phyloP scores from a whole-genome alignment of 2,329 filamentous ascomycete species.

The Xylariaceae sp. region DNA sequence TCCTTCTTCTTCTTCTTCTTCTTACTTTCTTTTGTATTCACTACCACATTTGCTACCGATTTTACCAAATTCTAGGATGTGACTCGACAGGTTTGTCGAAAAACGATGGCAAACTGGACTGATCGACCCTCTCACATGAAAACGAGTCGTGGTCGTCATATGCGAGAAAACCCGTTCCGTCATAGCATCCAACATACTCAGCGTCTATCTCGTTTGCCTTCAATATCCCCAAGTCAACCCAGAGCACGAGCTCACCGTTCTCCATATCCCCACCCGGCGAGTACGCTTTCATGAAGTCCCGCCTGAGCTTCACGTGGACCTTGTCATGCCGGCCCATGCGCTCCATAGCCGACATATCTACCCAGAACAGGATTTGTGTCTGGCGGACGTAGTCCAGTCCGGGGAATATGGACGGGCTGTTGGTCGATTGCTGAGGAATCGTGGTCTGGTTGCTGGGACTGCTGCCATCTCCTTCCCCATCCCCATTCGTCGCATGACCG shows the following conservation, averaged over 20 bases:
- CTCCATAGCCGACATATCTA: neutral
- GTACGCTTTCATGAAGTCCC: neutral
- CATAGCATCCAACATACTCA: neutral
- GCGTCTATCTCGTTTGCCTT: neutral
- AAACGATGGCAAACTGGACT: neutral
- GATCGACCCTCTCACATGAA: neutral
- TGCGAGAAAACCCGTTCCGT: neutral
- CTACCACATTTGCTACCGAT: no score
- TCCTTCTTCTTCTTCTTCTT: no score
- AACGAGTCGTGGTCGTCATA: neutral
- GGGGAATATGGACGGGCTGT: neutral
- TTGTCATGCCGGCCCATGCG: neutral
- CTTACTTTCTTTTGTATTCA: no score
- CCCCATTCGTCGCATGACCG: neutral
- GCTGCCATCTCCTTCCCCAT: neutral
- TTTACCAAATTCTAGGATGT: neutral
- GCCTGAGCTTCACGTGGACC: neutral
- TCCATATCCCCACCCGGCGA: neutral
- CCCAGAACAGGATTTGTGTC: neutral
- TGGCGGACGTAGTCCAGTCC: neutral
- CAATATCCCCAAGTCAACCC: neutral
- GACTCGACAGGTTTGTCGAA: neutral
- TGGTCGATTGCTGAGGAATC: neutral
- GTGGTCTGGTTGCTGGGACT: no score
- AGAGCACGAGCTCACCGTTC: neutral